Evolutionary conservation across 495 filamentous ascomycete species (phyloP), one percentile per base, ranked within the genome.

Genomic region (Hamigera avellanea): DNA sequence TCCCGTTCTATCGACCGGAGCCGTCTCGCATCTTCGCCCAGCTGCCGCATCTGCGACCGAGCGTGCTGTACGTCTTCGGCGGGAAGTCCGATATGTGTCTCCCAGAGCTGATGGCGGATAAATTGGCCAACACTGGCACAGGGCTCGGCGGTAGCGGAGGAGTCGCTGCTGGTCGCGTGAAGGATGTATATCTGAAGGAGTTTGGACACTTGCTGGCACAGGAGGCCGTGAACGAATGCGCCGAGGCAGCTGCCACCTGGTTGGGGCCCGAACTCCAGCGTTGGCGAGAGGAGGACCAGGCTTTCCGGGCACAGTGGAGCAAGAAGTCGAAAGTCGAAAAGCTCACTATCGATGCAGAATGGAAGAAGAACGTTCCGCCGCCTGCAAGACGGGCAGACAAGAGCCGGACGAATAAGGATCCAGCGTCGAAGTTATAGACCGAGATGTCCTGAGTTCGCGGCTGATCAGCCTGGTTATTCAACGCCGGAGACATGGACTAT

Each of bases 201-300:
- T 66, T 66, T 10, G 86, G 91, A 1, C 91, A 98, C 60, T 56
- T 95, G 21, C 71, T 95, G 32, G 82, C 91, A 1, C 81, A 93
- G 69, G 86, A 93, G 53, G 70, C 72, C 33, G 78, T 80, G 9
- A 60, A 48, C n/a, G 62, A 72, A 41, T 80, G 74, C 32, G 83
- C 81, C 6, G 64, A 73, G 34, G 65, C 74, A 27, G 72, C 73
- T 3, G 74, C 66, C 1, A 50, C 45, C 2, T 94, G 81, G 72
- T 50, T 93, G 28, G 70, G 59, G 0, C 48, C 49, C 30, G 80
- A 87, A 51, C 43, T 88, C 46, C 44, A 62, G 31, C 59, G 67
- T 27, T 89, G 81, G 80, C 56, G 68, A 35, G 62, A 64, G 10
- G 71, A 83, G 49, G 75, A 83, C 50, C 63, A 64, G 36, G 63